Base-by-base conservation (phyloP, 352 stramenopile species). In the Globisporangium parvum region DNA sequence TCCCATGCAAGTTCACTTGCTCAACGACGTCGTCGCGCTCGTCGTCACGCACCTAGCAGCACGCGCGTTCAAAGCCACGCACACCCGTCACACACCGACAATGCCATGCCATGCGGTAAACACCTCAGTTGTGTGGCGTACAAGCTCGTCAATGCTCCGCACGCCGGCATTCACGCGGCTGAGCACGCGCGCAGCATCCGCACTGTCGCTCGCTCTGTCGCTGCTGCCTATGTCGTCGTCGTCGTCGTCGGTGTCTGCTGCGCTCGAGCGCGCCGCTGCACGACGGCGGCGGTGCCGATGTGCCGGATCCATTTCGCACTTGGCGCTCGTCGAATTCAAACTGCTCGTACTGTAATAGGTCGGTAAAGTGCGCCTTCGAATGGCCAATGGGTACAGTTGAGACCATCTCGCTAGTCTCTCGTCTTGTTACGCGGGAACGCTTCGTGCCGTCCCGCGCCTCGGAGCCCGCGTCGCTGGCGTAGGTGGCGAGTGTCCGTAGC, bases 1-100 rank as follows among this genome's bases (percentile, higher is more conserved):
- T 93, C 6, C 84, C 84, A 60, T 91, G 83, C 17, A 91, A 48
- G 65, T 91, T 93, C 54, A 93, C 64, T 53, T 90, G 79, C 67
- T 84, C 75, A 28, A 89, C 69, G 18, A 62, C 54, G 26, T 77
- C 68, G 49, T 85, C 71, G 54, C 64, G 49, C 14, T 71, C 66
- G 42, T 80, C 59, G 35, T 69, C 71, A 11, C 53, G 54, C 31
- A 51, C 51, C 73, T 78, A n/a, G n/a, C n/a, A n/a, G n/a, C n/a
- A n/a, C n/a, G n/a, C n/a, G n/a, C n/a, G n/a, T n/a, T n/a, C n/a
- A n/a, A n/a, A n/a, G n/a, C n/a, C n/a, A n/a, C n/a, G n/a, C n/a
- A n/a, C n/a, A n/a, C n/a, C n/a, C n/a, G n/a, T n/a, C n/a, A n/a
- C n/a, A n/a, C n/a, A n/a, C n/a, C n/a, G n/a, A n/a, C n/a, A n/a